These are phyloP conservation scores for Emericellopsis cladophorae DNA, from an alignment of 2,329 filamentous ascomycete genomes.

Conservation along the genomic window DNA sequence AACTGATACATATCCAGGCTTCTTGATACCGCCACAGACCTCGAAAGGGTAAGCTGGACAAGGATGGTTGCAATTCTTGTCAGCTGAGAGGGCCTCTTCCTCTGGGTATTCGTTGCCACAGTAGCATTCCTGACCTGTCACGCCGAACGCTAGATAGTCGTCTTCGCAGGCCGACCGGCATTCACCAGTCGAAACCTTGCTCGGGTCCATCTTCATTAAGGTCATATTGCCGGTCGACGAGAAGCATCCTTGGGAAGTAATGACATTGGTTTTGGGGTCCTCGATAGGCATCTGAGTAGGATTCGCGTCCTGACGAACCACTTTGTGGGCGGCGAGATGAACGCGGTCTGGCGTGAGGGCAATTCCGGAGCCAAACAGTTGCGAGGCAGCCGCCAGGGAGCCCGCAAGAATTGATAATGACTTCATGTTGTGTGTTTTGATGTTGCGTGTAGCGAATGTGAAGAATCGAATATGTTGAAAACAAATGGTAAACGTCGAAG, in stretches of 20 bases:
- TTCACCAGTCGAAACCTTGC: slow-evolving; percentile 20
- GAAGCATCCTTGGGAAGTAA: slow-evolving; percentile 39
- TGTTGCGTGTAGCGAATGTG: slow-evolving; percentile 6
- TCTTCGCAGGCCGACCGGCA: slow-evolving; percentile 26
- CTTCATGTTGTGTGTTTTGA: slow-evolving; percentile 14
- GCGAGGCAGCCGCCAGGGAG: slow-evolving; percentile 15
- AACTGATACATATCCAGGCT: slow-evolving; percentile 23
- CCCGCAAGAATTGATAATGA: slow-evolving; percentile 12
- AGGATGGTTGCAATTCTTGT: slow-evolving; percentile 45
- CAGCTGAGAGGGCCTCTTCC: slow-evolving; percentile 30
- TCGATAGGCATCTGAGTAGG: slow-evolving; percentile 20
- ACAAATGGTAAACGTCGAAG: not conserved
- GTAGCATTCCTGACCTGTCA: slow-evolving; percentile 49
- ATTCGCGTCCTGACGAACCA: slow-evolving; percentile 1
- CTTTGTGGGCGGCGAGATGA: not conserved
- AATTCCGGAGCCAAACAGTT: slow-evolving; percentile 8
- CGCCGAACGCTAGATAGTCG: slow-evolving; percentile 44
- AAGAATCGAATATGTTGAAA: slow-evolving; percentile 20
- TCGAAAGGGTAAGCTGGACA: slow-evolving; percentile 53
- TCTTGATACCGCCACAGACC: slow-evolving; percentile 38
- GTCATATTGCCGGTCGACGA: slow-evolving; percentile 26
- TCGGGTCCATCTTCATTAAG: slow-evolving; percentile 6
- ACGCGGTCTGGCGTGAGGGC: slow-evolving; percentile 1
- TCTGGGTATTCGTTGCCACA: slow-evolving; percentile 62
- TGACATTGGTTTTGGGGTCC: slow-evolving; percentile 20